phyloP scores from a whole-genome alignment of 2,329 filamentous ascomycete species.

The Ophiostoma ips region DNA sequence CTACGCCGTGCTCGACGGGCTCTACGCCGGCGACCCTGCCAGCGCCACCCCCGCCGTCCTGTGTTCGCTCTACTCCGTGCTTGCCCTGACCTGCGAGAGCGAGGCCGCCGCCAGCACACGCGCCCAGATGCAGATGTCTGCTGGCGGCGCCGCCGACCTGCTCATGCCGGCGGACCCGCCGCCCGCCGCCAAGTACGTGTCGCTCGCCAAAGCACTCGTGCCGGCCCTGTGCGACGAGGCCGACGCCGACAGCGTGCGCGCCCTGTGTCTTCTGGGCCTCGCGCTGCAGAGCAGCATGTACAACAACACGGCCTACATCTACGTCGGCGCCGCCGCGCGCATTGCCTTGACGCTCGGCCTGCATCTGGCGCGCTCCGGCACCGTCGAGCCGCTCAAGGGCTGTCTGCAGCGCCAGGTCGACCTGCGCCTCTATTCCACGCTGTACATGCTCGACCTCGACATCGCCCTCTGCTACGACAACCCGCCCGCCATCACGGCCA shows the following conservation, averaged over 20 bases:
- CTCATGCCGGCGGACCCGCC: constrained; percentile 5
- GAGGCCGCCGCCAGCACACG: constrained; percentile 11
- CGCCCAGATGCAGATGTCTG: background rate
- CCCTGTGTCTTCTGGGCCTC: constrained; percentile 16
- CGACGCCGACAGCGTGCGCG: constrained; percentile 17
- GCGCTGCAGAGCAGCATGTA: constrained; percentile 16
- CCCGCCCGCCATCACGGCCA: constrained; percentile 14
- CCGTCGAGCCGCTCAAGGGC: constrained; percentile 11
- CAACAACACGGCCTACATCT: constrained; percentile 17
- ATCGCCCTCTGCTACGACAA: constrained; percentile 17
- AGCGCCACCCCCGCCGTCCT: constrained; percentile 16
- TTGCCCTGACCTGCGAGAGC: constrained; percentile 18
- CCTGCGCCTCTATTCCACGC: constrained; percentile 16
- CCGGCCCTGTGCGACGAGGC: constrained; percentile 17
- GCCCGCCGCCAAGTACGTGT: constrained; percentile 14
- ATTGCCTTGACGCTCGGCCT: constrained; percentile 18
- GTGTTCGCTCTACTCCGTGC: constrained; percentile 17
- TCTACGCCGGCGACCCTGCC: constrained; percentile 16
- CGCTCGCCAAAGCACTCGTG: constrained; percentile 16
- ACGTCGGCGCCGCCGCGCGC: constrained; percentile 16
- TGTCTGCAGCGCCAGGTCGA: constrained; percentile 17
- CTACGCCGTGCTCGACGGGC: constrained; percentile 15
- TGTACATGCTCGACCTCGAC: constrained; percentile 18
- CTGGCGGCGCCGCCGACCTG: too few relatives aligned
- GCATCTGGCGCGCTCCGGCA: constrained; percentile 13